These are phyloP conservation scores for Boletus rubroflammeus DNA, from an alignment of 768 basidiomycete genomes.

Conservation along the genomic window DNA sequence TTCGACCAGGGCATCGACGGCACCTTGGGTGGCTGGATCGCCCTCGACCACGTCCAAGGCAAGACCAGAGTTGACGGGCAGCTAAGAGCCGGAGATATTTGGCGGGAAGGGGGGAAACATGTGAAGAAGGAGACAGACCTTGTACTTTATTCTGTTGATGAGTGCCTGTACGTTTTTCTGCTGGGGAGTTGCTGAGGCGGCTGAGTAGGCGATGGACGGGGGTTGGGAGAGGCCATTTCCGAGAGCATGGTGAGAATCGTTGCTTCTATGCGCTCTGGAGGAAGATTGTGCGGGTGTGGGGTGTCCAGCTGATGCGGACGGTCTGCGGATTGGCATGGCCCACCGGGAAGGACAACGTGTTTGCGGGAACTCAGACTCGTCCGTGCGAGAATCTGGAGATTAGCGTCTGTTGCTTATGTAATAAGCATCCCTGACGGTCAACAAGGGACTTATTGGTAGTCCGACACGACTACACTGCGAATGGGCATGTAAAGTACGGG, in stretches of 20 bases:
- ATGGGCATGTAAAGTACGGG: not conserved
- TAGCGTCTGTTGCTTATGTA: constrained; percentile 20
- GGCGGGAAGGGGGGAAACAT: not conserved
- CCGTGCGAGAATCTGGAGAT: constrained; percentile 21
- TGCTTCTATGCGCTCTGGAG: constrained; percentile 56
- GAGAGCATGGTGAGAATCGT: constrained; percentile 53
- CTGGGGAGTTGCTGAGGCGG: constrained; percentile 53
- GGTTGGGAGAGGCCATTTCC: constrained; percentile 32
- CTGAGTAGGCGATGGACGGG: constrained; percentile 36
- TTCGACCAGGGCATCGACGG: constrained; percentile 76
- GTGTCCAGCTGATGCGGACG: constrained; percentile 55
- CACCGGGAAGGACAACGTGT: constrained; percentile 17
- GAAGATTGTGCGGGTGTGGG: constrained; percentile 33
- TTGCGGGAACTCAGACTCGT: constrained; percentile 12
- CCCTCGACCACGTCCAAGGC: constrained; percentile 69
- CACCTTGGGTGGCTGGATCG: constrained; percentile 70
- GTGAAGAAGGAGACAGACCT: constrained; percentile 44
- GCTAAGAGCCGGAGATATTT: constrained; percentile 39
- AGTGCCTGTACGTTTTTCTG: constrained; percentile 80
- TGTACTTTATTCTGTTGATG: constrained; percentile 76
- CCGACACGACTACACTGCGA: not conserved
- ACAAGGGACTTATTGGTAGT: not conserved
- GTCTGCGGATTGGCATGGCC: constrained; percentile 53
- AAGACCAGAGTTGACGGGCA: constrained; percentile 82
- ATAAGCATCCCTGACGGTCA: not conserved